These are phyloP conservation scores for Epithele typhae DNA, from an alignment of 768 basidiomycete species.

Conservation along the genomic window DNA sequence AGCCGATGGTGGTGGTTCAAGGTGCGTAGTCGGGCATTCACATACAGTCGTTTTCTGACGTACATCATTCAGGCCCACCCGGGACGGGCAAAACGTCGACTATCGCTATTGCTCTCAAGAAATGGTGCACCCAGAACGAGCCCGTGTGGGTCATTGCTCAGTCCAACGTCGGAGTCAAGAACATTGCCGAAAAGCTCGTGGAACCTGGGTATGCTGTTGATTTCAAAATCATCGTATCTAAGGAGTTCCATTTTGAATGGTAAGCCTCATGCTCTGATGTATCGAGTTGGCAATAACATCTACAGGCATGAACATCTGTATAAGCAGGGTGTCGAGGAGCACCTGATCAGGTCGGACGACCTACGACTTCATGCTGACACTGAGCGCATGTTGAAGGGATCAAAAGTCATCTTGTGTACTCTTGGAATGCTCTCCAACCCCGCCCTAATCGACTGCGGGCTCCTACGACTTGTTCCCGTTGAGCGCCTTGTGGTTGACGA, in stretches of 20 bases:
- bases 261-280: slow-evolving; percentile 5
- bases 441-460: not conserved
- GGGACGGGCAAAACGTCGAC: slow-evolving; percentile 44
- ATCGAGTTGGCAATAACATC: not conserved
- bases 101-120: slow-evolving; percentile 32
- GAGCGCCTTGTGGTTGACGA: slow-evolving; percentile 41
- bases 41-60: no score
- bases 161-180: slow-evolving; percentile 82
- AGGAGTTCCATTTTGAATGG: slow-evolving; percentile 27
- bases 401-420: slow-evolving; percentile 42
- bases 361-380: slow-evolving; percentile 24
- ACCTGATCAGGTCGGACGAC: slow-evolving; percentile 40
- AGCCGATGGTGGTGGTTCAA: slow-evolving; percentile 35
- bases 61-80: slow-evolving; percentile 27
- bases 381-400: slow-evolving; percentile 23
- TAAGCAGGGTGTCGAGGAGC: slow-evolving; percentile 15
- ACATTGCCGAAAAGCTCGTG: slow-evolving; percentile 71
- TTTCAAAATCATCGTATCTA: slow-evolving; percentile 48
- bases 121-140: slow-evolving; percentile 1
- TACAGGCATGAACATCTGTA: slow-evolving; percentile 51
- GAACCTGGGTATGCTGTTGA: slow-evolving; percentile 45
- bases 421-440: slow-evolving; percentile 40
- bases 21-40: slow-evolving; percentile 21
- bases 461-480: slow-evolving; percentile 30
- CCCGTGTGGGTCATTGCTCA: slow-evolving; percentile 71